Conservation (phyloP, 345 rosid species). For the Moricandia moricandioides region DNA sequence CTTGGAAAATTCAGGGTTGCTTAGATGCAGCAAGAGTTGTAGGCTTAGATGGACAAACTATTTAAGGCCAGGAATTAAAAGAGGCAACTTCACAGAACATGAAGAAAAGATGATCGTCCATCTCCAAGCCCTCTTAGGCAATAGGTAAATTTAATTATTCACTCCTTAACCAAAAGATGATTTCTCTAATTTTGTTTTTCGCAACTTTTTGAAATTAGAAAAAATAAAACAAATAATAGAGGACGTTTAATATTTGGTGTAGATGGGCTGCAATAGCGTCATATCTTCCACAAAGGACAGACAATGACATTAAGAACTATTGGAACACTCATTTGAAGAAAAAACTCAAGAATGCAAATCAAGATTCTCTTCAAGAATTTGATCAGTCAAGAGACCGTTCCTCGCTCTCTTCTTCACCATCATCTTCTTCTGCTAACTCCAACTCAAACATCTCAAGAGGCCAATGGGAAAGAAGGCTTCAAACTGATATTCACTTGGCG, state of each 20-base stretch:
- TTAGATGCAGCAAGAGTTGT: conserved; percentile 85
- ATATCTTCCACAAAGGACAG: conserved; percentile 81
- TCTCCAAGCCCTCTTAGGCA: conserved; percentile 83
- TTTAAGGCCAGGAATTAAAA: conserved; percentile 74
- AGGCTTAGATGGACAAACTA: conserved; percentile 91
- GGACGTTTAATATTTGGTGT: conserved; percentile 26
- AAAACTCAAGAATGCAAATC: conserved; percentile 54
- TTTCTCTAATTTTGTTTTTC: neutral
- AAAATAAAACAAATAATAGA: neutral
- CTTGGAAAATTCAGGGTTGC: conserved; percentile 51
- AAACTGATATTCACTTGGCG: conserved; percentile 68
- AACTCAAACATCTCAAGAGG: conserved; percentile 53
- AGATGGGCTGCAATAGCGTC: conserved; percentile 97
- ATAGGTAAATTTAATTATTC: conserved; percentile 45
- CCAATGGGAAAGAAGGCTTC: conserved; percentile 79
- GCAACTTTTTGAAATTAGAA: neutral
- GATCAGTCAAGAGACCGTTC: conserved; percentile 30
- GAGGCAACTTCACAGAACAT: conserved; percentile 72
- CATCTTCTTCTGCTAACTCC: conserved; percentile 36
- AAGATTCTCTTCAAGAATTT: conserved; percentile 29
- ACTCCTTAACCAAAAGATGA: neutral
- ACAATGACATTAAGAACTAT: conserved; percentile 77
- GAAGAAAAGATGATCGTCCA: conserved; percentile 84
- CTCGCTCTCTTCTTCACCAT: conserved; percentile 33
- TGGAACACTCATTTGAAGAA: conserved; percentile 86